These are phyloP conservation scores for Macrolepiota albuminosa DNA, from an alignment of 768 basidiomycete genomes.

Conservation along the genomic window DNA sequence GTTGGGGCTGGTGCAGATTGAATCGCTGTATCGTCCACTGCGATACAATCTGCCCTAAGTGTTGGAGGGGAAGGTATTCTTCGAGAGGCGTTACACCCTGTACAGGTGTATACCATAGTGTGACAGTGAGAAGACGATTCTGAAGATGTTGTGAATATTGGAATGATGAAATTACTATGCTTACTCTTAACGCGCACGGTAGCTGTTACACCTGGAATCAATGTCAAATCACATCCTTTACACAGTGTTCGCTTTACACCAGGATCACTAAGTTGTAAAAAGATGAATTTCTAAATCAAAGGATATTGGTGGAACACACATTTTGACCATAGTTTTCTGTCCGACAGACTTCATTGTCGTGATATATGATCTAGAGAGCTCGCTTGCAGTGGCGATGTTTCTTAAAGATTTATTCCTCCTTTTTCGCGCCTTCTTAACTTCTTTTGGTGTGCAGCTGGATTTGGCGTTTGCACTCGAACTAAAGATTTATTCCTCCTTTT, in stretches of 20 bases:
- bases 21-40: background rate
- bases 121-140: conserved; percentile 45
- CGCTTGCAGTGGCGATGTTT: conserved; percentile 26
- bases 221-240: conserved; percentile 55
- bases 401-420: conserved; percentile 14
- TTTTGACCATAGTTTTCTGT: conserved; percentile 70
- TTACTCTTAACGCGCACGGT: conserved; percentile 62
- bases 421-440: conserved; percentile 16
- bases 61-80: conserved; percentile 65
- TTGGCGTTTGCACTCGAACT: background rate
- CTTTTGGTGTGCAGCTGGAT: background rate
- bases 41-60: conserved; percentile 3
- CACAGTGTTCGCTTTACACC: conserved; percentile 79
- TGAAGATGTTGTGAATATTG: conserved; percentile 10
- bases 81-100: conserved; percentile 49
- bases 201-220: conserved; percentile 66
- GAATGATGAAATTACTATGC: background rate
- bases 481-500: conserved; percentile 14
- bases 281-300: background rate
- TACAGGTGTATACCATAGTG: conserved; percentile 54
- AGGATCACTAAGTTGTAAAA: conserved; percentile 55
- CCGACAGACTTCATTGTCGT: conserved; percentile 66
- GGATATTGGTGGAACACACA: conserved; percentile 41
- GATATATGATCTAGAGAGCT: conserved; percentile 63
- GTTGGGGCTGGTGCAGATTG: background rate